Percentiles rank a stretch among this genome's conserved stretches.
These are phyloP conservation scores for Mycosphaerella sp. DNA, from an alignment of 2,329 filamentous ascomycete species.

Conservation along the genomic window DNA sequence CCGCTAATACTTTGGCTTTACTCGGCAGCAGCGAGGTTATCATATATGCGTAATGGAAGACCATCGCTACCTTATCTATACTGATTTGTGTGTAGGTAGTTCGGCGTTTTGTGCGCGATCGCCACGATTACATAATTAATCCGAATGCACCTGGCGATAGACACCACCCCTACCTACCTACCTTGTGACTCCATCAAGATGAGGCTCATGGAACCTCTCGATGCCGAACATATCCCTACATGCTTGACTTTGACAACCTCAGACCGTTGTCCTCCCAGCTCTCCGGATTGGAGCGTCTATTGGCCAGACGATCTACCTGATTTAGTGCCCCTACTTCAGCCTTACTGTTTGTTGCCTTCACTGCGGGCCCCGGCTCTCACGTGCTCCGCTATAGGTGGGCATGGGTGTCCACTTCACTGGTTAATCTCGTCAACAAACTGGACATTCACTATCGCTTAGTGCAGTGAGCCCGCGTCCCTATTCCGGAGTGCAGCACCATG, in stretches of 20 bases:
- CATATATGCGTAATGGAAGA: no score
- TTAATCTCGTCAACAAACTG: background rate
- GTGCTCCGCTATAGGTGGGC: background rate
- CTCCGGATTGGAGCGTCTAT: background rate
- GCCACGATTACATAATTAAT: no score
- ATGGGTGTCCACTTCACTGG: background rate
- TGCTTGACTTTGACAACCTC: background rate
- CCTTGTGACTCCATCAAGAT: background rate
- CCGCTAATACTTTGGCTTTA: no score
- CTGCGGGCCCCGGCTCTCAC: background rate
- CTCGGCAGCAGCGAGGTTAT: no score
- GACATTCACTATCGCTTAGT: background rate
- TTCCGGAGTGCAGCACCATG: background rate
- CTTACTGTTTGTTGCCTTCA: background rate
- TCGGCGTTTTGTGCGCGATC: no score
- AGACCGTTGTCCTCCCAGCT: constrained; percentile 6
- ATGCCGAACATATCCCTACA: background rate
- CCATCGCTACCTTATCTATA: no score
- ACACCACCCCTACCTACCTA: no score
- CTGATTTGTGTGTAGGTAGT: no score
- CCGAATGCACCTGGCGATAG: no score
- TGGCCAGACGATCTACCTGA: background rate
- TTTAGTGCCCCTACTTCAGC: background rate
- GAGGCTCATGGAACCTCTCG: background rate
- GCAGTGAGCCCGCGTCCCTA: background rate